phyloP scores from a whole-genome alignment of 352 stramenopile genomes.

The Phytopythium mirpurense region DNA sequence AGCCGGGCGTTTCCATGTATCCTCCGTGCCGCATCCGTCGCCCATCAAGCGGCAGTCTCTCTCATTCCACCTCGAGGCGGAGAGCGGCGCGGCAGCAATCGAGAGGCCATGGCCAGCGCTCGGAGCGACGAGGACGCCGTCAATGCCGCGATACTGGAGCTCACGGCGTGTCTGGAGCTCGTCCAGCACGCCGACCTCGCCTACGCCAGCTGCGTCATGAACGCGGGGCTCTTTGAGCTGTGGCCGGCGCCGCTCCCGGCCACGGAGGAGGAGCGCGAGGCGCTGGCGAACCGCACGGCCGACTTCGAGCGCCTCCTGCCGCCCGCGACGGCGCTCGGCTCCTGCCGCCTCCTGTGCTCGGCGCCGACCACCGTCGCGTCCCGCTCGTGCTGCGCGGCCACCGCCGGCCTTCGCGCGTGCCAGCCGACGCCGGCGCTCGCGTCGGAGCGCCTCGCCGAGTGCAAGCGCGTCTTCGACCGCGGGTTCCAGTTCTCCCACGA shows the following conservation, averaged over 20 bases:
- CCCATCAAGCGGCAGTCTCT: too few species aligned
- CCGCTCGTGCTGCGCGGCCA: slow-evolving; percentile 26
- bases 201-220: slow-evolving; percentile 58
- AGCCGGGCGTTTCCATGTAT: background rate
- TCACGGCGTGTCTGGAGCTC: slow-evolving; percentile 27
- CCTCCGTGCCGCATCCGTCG: too few species aligned
- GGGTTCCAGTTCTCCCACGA: slow-evolving; percentile 40
- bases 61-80: too few species aligned
- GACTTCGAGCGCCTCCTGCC: background rate
- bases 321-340: slow-evolving; percentile 7
- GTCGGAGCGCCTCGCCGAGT: slow-evolving; percentile 11
- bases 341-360: slow-evolving; percentile 33
- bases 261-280: background rate
- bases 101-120: slow-evolving; percentile 3
- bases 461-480: slow-evolving; percentile 34
- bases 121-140: slow-evolving; percentile 14
- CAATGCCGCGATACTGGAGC: slow-evolving; percentile 18
- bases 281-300: background rate
- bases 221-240: slow-evolving; percentile 44
- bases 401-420: slow-evolving; percentile 17
- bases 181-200: slow-evolving; percentile 29
- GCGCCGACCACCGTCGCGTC: slow-evolving; percentile 23
- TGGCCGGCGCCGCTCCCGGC: background rate
- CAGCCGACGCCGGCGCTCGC: slow-evolving; percentile 17
- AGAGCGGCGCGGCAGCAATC: too few species aligned